Percentiles rank a stretch among this genome's conserved stretches.
Evolutionary conservation across 1,139 yeast genomes (phyloP).

Genomic region (Taphrina flavorubra): DNA sequence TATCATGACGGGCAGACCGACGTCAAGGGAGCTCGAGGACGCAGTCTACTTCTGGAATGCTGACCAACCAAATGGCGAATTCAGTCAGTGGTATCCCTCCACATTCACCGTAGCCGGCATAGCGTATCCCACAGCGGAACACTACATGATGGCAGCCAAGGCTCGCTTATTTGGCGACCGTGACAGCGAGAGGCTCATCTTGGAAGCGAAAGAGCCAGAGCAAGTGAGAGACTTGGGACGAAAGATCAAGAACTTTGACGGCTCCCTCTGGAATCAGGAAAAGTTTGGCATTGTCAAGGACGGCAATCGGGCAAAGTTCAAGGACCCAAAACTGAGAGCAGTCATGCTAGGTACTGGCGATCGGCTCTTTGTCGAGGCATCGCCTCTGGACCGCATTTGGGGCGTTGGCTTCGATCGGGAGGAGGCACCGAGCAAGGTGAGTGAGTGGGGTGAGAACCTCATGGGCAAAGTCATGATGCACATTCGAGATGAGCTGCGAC

Average conservation of each 20-base stretch:
- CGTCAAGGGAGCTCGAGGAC: not conserved
- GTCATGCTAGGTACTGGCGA: slow-evolving; percentile 18
- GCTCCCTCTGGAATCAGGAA: not conserved
- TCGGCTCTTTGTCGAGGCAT: slow-evolving; percentile 10
- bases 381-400: slow-evolving; percentile 15
- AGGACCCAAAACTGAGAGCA: not conserved
- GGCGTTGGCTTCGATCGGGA: slow-evolving; percentile 8
- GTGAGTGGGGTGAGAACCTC: slow-evolving; percentile 17
- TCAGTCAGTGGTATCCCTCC: slow-evolving; percentile 11
- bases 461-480: slow-evolving; percentile 28
- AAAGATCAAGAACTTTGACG: slow-evolving; percentile 9
- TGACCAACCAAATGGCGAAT: slow-evolving; percentile 21
- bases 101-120: not conserved
- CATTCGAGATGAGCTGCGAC: not conserved
- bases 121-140: slow-evolving; percentile 15
- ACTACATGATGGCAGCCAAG: slow-evolving; percentile 19
- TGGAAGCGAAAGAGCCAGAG: slow-evolving; percentile 3
- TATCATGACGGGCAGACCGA: not conserved
- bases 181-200: slow-evolving; percentile 3
- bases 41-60: slow-evolving; percentile 23
- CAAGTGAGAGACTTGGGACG: slow-evolving; percentile 18
- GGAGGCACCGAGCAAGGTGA: not conserved
- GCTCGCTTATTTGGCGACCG: slow-evolving; percentile 13
- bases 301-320: slow-evolving; percentile 18
- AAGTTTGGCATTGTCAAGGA: slow-evolving; percentile 10